Conservation (phyloP, 345 rosid genomes). For the Aquilaria malaccensis region DNA sequence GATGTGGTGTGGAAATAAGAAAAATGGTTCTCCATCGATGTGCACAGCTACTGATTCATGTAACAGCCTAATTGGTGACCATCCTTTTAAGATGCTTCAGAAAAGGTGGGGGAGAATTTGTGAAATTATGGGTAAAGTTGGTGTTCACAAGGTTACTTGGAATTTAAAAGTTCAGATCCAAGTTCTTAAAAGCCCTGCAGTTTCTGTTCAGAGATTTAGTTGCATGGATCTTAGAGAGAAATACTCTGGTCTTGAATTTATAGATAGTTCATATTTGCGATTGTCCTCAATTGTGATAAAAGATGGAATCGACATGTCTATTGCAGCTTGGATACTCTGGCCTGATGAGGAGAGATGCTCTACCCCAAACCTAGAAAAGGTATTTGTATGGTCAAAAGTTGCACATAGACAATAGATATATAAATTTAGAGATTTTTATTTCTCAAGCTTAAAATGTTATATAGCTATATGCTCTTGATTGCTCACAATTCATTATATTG, state of each 20-base stretch:
- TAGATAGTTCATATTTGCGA: constrained; percentile 43
- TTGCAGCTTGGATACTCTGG: constrained; percentile 93
- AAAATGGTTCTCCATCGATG: constrained; percentile 22
- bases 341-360: constrained; percentile 96
- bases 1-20: constrained; percentile 33
- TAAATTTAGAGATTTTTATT: not conserved
- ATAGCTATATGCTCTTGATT: constrained; percentile 1
- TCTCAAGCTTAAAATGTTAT: not conserved
- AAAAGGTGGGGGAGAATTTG: constrained; percentile 68
- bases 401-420: constrained; percentile 1
- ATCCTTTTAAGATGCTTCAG: constrained; percentile 38
- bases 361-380: constrained; percentile 83
- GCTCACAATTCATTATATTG: constrained; percentile 16
- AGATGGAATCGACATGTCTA: constrained; percentile 62
- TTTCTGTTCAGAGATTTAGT: constrained; percentile 62
- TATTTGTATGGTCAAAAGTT: constrained; percentile 22
- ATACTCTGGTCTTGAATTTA: constrained; percentile 36
- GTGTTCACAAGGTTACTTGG: constrained; percentile 74
- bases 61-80: constrained; percentile 24
- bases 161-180: constrained; percentile 85
- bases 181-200: constrained; percentile 60
- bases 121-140: constrained; percentile 59
- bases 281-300: constrained; percentile 45
- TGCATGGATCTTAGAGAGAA: constrained; percentile 31
- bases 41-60: constrained; percentile 28